Evolutionary conservation across 2,329 filamentous ascomycete species (phyloP), one percentile per base, ranked within the genome.

Genomic region (Aureobasidium musti): DNA sequence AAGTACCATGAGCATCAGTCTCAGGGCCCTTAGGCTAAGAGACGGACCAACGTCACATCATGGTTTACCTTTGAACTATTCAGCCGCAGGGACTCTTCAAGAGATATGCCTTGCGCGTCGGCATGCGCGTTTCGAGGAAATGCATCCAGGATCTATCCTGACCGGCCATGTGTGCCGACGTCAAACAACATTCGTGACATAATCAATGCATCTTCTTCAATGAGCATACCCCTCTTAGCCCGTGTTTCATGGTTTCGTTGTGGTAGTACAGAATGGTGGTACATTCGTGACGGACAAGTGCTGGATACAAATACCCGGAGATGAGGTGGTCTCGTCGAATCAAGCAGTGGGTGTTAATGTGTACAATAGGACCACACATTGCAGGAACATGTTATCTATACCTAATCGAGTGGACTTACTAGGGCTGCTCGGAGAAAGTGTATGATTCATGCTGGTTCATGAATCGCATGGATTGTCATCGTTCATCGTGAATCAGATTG

Each of bases 1-100:
- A 49, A 61, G 57, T 61, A 49, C 57, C 57, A 61, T 49, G 30
- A 21, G 19, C 45, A 17, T 61, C 30, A 21, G 54, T 59, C 54
- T 59, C 39, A 45, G 54, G 26, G 17, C 39, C n/a, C 41, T 28
- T 21, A 49, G 28, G 26, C 41, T 47, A 61, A 37, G 19, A 49
- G n/a, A 49, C n/a, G 43, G n/a, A 61, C 26, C 43, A 49, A 13
- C 28, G 57, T 45, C 54, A 61, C 49, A 49, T 61, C 57, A 49
- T 49, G 43, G 49, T 61, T 61, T 35, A 21, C 56, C 33, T 28
- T 50, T n/a, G 14, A 33, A n/a, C 23, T 43, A 30, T 30, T 49
- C 57, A 61, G 57, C 57, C 57, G n/a, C 23, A 23, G 10, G 7
- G 11, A 59, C 23, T 11, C 11, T n/a, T 19, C 57, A 35, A 35